Evolutionary conservation across 306 rosid species (phyloP).

Genomic region (Lupinus albus): DNA sequence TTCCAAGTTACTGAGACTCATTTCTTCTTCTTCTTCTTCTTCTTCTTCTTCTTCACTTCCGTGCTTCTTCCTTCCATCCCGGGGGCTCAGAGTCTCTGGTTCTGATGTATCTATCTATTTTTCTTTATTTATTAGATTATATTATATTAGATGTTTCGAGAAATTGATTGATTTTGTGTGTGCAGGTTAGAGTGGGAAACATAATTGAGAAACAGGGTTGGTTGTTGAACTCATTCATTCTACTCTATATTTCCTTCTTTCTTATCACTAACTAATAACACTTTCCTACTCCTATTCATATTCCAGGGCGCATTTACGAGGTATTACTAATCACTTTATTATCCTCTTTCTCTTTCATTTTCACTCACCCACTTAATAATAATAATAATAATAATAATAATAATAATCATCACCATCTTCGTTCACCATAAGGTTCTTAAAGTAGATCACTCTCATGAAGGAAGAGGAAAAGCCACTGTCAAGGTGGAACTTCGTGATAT

Average conservation of each 20-base stretch:
- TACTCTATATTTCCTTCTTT: too few relatives aligned
- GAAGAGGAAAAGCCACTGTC: slow-evolving; percentile 93
- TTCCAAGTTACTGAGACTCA: not conserved
- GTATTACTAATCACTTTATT: slow-evolving; percentile 37
- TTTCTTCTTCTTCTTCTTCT: slow-evolving; percentile 13
- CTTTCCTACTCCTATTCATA: too few relatives aligned
- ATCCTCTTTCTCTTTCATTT: too few relatives aligned
- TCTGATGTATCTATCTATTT: slow-evolving; percentile 59
- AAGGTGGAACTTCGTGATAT: slow-evolving; percentile 96
- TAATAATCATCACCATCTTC: too few relatives aligned
- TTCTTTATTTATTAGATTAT: too few relatives aligned
- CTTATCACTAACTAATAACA: too few relatives aligned
- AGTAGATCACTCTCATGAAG: slow-evolving; percentile 94
- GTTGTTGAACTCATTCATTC: slow-evolving; percentile 39
- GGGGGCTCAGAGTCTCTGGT: slow-evolving; percentile 67
- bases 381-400: too few relatives aligned
- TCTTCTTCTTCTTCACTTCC: slow-evolving; percentile 42
- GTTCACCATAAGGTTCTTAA: slow-evolving; percentile 62
- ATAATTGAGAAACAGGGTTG: slow-evolving; percentile 78
- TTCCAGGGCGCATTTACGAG: slow-evolving; percentile 80
- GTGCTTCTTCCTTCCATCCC: slow-evolving; percentile 64
- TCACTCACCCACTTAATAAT: too few relatives aligned
- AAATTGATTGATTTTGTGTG: not conserved
- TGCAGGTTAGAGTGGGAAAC: slow-evolving; percentile 82
- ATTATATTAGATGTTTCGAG: not conserved